Percentiles rank a stretch among this genome's conserved stretches.
These are phyloP conservation scores for Moniliophthora roreri DNA, from an alignment of 1,284 basidiomycete species.

Conservation along the genomic window DNA sequence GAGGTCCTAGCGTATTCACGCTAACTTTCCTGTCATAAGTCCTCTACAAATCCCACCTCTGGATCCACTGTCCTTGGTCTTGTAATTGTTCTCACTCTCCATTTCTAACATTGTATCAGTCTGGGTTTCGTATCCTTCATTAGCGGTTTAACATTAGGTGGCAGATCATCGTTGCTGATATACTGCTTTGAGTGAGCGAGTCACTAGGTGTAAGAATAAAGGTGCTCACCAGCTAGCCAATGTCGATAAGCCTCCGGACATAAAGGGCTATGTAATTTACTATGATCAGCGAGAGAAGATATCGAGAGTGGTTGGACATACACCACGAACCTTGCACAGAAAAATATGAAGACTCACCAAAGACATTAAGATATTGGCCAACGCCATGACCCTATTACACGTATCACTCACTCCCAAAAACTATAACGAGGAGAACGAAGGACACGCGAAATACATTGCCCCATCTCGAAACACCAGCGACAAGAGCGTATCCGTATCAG, in stretches of 20 bases:
- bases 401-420: neutral
- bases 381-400: constrained; percentile 8
- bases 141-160: constrained; percentile 13
- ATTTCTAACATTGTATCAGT: too few species aligned
- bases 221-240: constrained; percentile 10
- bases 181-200: neutral
- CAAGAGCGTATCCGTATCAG: constrained; percentile 1
- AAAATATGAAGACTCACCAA: constrained; percentile 6
- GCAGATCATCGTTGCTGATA: constrained; percentile 12
- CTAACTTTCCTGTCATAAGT: too few species aligned
- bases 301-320: neutral
- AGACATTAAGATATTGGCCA: constrained; percentile 12
- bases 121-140: too few species aligned
- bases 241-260: constrained; percentile 10
- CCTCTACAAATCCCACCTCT: too few species aligned
- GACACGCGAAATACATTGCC: constrained; percentile 14
- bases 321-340: constrained; percentile 2
- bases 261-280: constrained; percentile 4
- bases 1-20: too few species aligned
- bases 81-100: too few species aligned
- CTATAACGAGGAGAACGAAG: neutral
- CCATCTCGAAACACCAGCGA: neutral
- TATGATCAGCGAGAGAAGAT: neutral
- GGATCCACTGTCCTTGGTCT: too few species aligned
- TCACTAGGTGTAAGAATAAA: neutral